A percentile compares a stretch with the other conserved stretches of the same genome.
These are phyloP conservation scores for Eutrema heterophyllum DNA, from an alignment of 345 rosid genomes.

Conservation along the genomic window DNA sequence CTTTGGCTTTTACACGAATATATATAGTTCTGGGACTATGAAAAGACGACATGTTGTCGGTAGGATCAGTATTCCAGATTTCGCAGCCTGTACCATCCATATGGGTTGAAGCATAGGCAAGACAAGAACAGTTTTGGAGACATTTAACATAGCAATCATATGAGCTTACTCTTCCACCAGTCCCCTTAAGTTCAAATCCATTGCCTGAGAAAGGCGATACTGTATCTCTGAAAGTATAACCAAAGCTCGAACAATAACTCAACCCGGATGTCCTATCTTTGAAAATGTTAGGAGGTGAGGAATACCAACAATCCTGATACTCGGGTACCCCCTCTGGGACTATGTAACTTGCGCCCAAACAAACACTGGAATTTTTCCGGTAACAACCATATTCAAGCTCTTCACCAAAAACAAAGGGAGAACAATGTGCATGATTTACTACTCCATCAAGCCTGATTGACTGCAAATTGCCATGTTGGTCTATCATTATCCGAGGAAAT, in stretches of 20 bases:
- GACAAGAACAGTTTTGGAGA: slow-evolving; percentile 34
- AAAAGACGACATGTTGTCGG: not conserved
- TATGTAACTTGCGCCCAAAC: too few species aligned
- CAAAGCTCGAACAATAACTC: too few species aligned
- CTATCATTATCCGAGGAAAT: not conserved
- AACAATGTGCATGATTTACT: too few species aligned
- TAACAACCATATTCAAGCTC: too few species aligned
- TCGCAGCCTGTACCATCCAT: slow-evolving; percentile 35
- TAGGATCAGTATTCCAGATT: slow-evolving; percentile 31
- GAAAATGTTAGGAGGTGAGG: too few species aligned
- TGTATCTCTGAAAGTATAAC: not conserved
- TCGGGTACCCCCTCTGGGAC: too few species aligned
- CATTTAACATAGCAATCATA: slow-evolving; percentile 29
- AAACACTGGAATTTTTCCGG: too few species aligned
- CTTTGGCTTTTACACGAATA: not conserved
- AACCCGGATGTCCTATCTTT: too few species aligned
- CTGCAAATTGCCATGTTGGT: slow-evolving; percentile 13
- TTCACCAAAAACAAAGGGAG: too few species aligned
- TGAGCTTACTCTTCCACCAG: slow-evolving; percentile 17
- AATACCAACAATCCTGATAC: too few species aligned
- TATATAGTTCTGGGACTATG: slow-evolving; percentile 8
- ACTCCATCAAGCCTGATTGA: too few species aligned
- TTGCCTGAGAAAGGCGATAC: not conserved
- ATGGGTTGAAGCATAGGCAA: slow-evolving; percentile 39
- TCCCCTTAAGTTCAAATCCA: slow-evolving; percentile 16